These are phyloP conservation scores for Eimeria necatrix DNA, from an alignment of 169 alveolate species.

Conservation along the genomic window DNA sequence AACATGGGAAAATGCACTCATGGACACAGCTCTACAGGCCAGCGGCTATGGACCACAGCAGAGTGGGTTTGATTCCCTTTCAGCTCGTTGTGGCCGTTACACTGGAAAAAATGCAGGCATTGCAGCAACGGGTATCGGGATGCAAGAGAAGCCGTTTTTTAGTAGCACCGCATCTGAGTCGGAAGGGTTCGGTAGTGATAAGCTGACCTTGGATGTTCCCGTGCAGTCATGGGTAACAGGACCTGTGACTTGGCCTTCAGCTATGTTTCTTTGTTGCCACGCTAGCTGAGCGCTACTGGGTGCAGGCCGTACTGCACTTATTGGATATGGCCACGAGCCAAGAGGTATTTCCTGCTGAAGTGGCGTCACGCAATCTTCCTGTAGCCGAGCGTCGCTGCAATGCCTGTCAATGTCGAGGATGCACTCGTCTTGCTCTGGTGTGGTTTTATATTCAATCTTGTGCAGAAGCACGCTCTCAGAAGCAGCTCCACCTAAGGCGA, in stretches of 20 bases:
- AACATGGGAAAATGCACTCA: not conserved
- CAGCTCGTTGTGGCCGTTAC: not conserved
- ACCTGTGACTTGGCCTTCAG: not conserved
- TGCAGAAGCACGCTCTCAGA: not conserved
- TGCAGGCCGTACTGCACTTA: not conserved
- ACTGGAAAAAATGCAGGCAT: conserved; percentile 46
- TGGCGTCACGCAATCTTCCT: conserved; percentile 32
- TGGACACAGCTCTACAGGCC: not conserved
- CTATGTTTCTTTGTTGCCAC: not conserved
- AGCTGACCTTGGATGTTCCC: not conserved
- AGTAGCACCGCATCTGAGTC: not conserved
- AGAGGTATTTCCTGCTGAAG: conserved; percentile 49
- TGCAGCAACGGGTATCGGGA: conserved; percentile 41
- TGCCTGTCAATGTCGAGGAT: not conserved
- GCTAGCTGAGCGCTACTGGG: not conserved
- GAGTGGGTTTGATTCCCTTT: not conserved
- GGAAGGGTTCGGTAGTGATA: not conserved
- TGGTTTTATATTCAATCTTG: not conserved
- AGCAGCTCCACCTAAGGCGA: conserved; percentile 11
- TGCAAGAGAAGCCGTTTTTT: not conserved
- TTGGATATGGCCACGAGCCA: conserved; percentile 53
- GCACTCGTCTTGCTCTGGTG: not conserved
- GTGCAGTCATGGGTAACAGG: not conserved
- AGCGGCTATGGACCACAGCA: not conserved
- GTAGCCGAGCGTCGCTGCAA: not conserved